A percentile compares a stretch with the other conserved stretches of the same genome.
Conservation (phyloP, 306 rosid genomes). For the Lagenaria siceraria region DNA sequence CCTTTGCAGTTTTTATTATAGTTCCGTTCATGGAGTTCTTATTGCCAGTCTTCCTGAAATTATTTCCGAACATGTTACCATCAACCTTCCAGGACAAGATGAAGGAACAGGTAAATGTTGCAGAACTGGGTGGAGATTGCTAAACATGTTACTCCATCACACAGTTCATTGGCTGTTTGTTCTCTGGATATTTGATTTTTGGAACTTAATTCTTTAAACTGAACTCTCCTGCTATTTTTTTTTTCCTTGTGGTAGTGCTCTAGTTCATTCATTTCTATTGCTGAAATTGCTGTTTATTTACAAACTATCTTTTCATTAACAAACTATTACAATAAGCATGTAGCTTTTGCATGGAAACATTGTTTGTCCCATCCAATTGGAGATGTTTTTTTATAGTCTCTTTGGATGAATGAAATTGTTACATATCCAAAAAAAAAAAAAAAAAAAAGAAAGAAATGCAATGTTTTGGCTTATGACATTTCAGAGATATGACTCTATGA, state of each 20-base stretch:
- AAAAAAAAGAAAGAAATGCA: background rate
- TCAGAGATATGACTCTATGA: background rate
- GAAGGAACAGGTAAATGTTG: slow-evolving; percentile 71
- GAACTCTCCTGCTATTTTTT: background rate
- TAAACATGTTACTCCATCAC: background rate
- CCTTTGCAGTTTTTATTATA: slow-evolving; percentile 72
- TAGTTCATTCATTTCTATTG: background rate
- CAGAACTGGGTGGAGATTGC: slow-evolving; percentile 7
- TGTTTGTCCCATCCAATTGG: background rate
- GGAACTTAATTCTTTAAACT: background rate
- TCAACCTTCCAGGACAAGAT: slow-evolving; percentile 93
- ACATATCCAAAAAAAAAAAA: background rate
- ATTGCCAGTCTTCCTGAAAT: slow-evolving; percentile 72
- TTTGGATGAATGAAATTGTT: background rate
- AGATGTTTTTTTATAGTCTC: background rate
- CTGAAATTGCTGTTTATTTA: background rate
- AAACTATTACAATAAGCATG: background rate
- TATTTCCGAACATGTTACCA: slow-evolving; percentile 96
- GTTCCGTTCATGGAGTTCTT: slow-evolving; percentile 95
- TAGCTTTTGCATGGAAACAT: background rate
- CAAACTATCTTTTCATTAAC: background rate
- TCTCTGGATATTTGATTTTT: background rate
- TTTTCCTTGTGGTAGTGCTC: background rate
- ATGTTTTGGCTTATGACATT: background rate
- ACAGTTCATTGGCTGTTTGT: slow-evolving; percentile 3